phyloP scores from a whole-genome alignment of 805 yeast genomes.

The Ogataea paradorogensis region DNA sequence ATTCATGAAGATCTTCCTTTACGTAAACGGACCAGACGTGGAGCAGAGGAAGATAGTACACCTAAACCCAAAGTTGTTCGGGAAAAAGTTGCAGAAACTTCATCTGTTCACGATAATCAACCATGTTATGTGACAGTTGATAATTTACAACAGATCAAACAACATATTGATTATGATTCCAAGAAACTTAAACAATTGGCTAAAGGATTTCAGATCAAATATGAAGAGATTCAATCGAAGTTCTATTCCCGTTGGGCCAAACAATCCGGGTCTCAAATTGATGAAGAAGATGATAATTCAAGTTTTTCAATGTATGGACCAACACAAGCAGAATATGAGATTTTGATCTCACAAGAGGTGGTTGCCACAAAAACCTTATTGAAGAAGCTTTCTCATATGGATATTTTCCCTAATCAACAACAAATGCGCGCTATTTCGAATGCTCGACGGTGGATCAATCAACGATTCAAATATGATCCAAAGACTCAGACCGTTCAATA shows the following conservation, averaged over 20 bases:
- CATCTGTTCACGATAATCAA: constrained; percentile 3
- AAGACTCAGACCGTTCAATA: constrained; percentile 23
- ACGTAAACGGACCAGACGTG: constrained; percentile 10
- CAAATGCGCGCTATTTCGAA: constrained; percentile 32
- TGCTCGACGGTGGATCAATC: constrained; percentile 34
- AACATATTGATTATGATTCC: constrained; percentile 12
- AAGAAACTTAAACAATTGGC: constrained; percentile 13
- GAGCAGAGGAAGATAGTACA: constrained; percentile 4
- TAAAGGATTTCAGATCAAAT: constrained; percentile 19
- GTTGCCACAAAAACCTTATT: constrained; percentile 29
- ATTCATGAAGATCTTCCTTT: constrained; percentile 3
- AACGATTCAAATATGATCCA: constrained; percentile 27
- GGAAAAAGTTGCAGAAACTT: constrained; percentile 5
- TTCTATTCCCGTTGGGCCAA: constrained; percentile 28
- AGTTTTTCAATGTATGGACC: constrained; percentile 33
- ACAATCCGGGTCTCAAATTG: constrained; percentile 5
- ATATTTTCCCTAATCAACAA: constrained; percentile 26
- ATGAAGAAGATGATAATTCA: constrained; percentile 18
- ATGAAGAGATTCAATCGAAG: constrained; percentile 22
- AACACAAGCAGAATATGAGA: constrained; percentile 31
- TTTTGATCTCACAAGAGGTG: constrained; percentile 25
- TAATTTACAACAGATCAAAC: constrained; percentile 18
- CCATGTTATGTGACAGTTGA: constrained; percentile 24
- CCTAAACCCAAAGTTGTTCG: constrained; percentile 7
- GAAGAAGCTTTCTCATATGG: constrained; percentile 22